Percentiles rank a stretch among this genome's conserved stretches.
Conservation (phyloP, 2,329 filamentous ascomycete genomes). For the Paraconiothyrium sp. region DNA sequence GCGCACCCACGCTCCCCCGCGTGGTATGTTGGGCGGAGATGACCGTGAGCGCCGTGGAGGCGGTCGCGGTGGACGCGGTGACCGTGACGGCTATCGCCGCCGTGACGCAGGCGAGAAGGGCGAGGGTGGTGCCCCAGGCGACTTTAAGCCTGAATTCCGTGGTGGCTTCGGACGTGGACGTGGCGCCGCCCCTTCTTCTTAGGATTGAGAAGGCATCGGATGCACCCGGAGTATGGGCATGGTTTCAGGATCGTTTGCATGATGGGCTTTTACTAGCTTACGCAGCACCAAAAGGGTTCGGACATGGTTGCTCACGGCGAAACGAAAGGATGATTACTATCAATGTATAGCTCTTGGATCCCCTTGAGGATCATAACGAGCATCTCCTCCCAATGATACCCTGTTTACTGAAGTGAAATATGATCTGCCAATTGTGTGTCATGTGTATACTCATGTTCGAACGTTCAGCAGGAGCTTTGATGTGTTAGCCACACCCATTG, state of each 20-base stretch:
- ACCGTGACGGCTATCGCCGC: conserved; percentile 85
- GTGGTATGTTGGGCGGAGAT: conserved; percentile 90
- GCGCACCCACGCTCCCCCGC: conserved; percentile 96
- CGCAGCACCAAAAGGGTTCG: conserved; percentile 47
- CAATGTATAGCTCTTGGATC: conserved; percentile 45
- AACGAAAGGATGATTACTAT: conserved; percentile 51
- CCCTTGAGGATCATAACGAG: conserved; percentile 36
- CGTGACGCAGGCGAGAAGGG: conserved; percentile 71
- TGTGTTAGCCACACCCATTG: not conserved
- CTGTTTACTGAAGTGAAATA: conserved; percentile 41
- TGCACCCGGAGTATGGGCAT: conserved; percentile 32
- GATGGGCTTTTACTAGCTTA: conserved; percentile 35
- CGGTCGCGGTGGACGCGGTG: conserved; percentile 64
- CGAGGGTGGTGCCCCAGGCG: conserved; percentile 52
- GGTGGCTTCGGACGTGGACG: conserved; percentile 54
- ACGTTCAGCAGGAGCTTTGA: too few relatives aligned
- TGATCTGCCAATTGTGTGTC: not conserved
- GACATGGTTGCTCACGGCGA: conserved; percentile 46
- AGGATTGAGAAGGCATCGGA: conserved; percentile 33
- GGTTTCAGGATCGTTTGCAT: conserved; percentile 37
- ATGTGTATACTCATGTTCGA: not conserved
- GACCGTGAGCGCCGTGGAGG: conserved; percentile 84
- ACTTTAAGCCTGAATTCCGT: conserved; percentile 57
- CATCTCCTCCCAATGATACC: conserved; percentile 50
- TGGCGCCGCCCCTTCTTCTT: conserved; percentile 50